Percentiles rank a stretch among this genome's conserved stretches.
These are phyloP conservation scores for Phytopythium sindhum DNA, from an alignment of 352 stramenopile species.

Conservation along the genomic window DNA sequence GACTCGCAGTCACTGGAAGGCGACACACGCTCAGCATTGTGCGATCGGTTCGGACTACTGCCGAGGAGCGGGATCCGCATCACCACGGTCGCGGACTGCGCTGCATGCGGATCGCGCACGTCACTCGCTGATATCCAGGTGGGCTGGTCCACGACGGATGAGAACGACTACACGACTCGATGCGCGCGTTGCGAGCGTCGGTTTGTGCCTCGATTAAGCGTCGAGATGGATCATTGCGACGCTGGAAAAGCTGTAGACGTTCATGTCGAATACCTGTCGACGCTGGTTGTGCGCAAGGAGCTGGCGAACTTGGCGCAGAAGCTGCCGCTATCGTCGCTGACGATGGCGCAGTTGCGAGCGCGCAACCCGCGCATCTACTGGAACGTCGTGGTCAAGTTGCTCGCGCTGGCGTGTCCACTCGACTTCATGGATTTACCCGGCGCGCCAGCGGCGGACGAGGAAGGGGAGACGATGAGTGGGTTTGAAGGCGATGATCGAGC, in stretches of 20 bases:
- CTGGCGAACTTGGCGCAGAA: slow-evolving; percentile 34
- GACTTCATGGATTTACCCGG: slow-evolving; percentile 44
- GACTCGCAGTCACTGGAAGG: not conserved
- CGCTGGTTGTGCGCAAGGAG: slow-evolving; percentile 42
- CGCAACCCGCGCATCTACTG: slow-evolving; percentile 49
- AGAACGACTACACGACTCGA: slow-evolving; percentile 38
- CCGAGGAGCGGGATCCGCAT: slow-evolving; percentile 33
- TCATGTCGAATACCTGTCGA: slow-evolving; percentile 45
- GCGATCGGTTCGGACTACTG: slow-evolving; percentile 42
- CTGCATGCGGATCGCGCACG: slow-evolving; percentile 25
- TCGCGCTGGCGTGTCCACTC: slow-evolving; percentile 36
- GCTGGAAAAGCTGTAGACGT: slow-evolving; percentile 14
- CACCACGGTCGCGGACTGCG: slow-evolving; percentile 36
- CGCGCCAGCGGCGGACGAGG: slow-evolving; percentile 4
- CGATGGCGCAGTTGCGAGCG: slow-evolving; percentile 29
- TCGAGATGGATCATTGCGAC: slow-evolving; percentile 15
- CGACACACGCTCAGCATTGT: slow-evolving; percentile 23
- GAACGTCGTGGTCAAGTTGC: slow-evolving; percentile 55
- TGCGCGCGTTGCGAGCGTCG: slow-evolving; percentile 26
- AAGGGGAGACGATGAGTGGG: not conserved
- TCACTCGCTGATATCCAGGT: slow-evolving; percentile 30
- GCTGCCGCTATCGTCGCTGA: slow-evolving; percentile 33
- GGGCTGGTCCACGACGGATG: slow-evolving; percentile 25
- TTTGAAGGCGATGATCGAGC: not conserved
- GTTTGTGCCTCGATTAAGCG: slow-evolving; percentile 35